Evolutionary conservation across 352 stramenopile species (phyloP), one percentile per base, ranked within the genome.

Genomic region (Globisporangium emineosum): DNA sequence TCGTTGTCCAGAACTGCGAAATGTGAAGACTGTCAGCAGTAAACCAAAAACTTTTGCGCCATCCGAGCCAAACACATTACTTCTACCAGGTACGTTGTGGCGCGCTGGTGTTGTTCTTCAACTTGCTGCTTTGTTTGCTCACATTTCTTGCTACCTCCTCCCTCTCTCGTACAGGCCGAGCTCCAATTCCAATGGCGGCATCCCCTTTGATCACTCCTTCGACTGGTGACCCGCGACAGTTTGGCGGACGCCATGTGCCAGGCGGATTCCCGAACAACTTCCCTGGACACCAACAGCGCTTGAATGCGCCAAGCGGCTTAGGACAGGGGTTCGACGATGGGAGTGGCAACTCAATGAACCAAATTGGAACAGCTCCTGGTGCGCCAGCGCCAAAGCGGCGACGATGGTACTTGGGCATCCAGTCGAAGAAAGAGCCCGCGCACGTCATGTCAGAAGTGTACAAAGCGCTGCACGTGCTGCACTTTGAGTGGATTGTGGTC

Each of bases 391-490:
- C 77, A 6, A 94, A 94, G 71, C 68, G 83, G 47, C 85, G 97
- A 71, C 76, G 97, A 67, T 99, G 98, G 98, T 99, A 99, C 72
- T 70, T 99, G 57, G 98, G 98, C 47, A 99, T 99, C 72, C 98
- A 99, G 85, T 98, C 91, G 69, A 99, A 99, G 76, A 99, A 99
- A 77, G 97, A 99, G 66, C 97, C 98, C 13, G 97, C 96, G 37
- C 96, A 99, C 70, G 97, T 99, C 37, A 99, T 99, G 97, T 99
- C 91, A 21, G 98, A 99, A 75, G 98, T 99, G 25, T 99, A 99
- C 84, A 98, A 99, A 73, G 97, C 97, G 29, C 81, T 99, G 6
- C 90, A 97, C 62, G 90, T 98, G 55, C 82, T 99, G 30, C 89
- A 96, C 57, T 99, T 98, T 70, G 93, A 99, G 70, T 99, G 97